Evolutionary conservation across 192 early-diverging fungal genomes (phyloP), one percentile per base, ranked within the genome.

Genomic region (Dissophora ornata): DNA sequence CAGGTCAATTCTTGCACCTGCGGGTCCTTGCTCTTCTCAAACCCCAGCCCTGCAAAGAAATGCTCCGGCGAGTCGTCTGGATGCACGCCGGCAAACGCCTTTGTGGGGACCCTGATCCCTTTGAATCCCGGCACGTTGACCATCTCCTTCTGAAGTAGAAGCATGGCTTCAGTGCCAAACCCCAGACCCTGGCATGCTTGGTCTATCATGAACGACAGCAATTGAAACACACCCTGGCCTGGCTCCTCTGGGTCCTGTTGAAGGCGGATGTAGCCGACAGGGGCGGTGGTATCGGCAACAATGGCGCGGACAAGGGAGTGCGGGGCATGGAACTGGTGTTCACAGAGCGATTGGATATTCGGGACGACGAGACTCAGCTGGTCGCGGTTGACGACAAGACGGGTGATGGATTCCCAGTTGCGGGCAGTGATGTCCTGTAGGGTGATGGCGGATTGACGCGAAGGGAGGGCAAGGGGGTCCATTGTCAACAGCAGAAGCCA

Each of bases 281-380:
- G 73, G 19, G 33, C 57, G 15, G 9, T 8, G 10, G 40, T n/a
- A 21, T 77, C 64, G 16, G 73, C 73, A 26, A 57, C 59, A 21
- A 77, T 47, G 28, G 73, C 73, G 13, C 54, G 34, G 29, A 77
- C 58, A 28, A 51, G 24, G 10, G 73, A 77, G 0, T 29, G 29
- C 0, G 59, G 64, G 4, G 38, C 19, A 49, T 51, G 18, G 38
- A 67, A 77, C 53, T 77, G 73, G 8, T 77, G 73, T 29, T 77
- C 73, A 29, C 73, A 77, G 1, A 77, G 57, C n/a, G 73, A 67
- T 25, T 77, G 33, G 18, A 77, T 42, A 38, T 67, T 77, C 18
- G 73, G 4, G 4, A 41, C 18, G 18, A 57, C 64, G 1, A 77
- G 58, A 2, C 19, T 29, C 5, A 57, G 21, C 21, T 77, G 73